Base-by-base conservation (phyloP, 805 yeast genomes). In the Wickerhamomyces bovis region DNA sequence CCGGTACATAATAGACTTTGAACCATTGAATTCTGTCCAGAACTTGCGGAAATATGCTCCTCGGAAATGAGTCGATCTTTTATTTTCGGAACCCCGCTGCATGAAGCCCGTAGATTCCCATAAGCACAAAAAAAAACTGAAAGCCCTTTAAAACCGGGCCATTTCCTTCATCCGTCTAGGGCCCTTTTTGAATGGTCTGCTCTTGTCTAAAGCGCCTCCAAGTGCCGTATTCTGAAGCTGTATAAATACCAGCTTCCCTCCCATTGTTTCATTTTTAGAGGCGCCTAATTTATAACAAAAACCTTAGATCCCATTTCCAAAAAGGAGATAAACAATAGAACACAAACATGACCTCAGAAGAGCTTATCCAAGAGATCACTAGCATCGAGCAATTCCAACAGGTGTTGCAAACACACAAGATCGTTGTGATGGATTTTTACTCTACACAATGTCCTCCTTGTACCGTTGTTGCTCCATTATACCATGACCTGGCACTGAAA, bases 381-480 rank as follows among this genome's bases (percentile, higher is more conserved):
- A 44, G 48, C 33, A 43, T 55, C 20, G 38, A 43, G 3, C 48
- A 55, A 44, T 55, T 53, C 30, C 33, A 44, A 19, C 10, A 16
- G 5, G 50, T 51, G 2, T 26, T 55, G 41, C 19, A 38, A 8
- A 35, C 43, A 16, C 39, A 51, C 25, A 47, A 51, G 8, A 42
- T 57, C 1, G 53, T 52, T 1, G 56, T 57, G 3, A 39, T 57
- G 8, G 62, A 57, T 43, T 57, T 57, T 46, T 57, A 54, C 46
- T 57, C 62, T 3, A 56, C 62, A 6, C 42, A 42, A 10, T 57
- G 62, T 35, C 53, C 60, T 1, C 62, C 62, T 35, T 57, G 62
- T 31, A 46, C 46, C 1, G 62, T 58, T 18, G 60, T 58, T 16
- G 59, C 57, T 3, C 62, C 62, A 16, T 40, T 58, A n/a, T 58